A percentile compares a stretch with the other conserved stretches of the same genome.
These are phyloP conservation scores for Diaporthe sp. DNA, from an alignment of 2,329 filamentous ascomycete species.

Conservation along the genomic window DNA sequence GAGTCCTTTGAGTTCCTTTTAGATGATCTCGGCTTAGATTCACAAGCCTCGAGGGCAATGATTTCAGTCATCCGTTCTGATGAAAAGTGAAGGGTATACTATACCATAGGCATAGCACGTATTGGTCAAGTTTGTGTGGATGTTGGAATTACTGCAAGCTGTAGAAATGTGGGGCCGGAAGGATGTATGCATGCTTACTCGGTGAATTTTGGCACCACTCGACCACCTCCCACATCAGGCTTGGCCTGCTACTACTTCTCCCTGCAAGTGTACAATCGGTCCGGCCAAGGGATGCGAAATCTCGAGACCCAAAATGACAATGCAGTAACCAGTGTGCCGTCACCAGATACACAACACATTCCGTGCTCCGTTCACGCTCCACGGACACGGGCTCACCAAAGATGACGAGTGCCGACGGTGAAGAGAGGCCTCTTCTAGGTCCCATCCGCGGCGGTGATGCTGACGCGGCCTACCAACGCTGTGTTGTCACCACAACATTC, in stretches of 20 bases:
- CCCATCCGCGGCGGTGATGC: neutral
- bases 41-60: too few relatives aligned
- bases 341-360: neutral
- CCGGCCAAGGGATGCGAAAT: neutral
- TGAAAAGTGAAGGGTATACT: too few relatives aligned
- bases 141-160: neutral
- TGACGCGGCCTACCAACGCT: constrained; percentile 7
- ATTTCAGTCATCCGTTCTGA: too few relatives aligned
- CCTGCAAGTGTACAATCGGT: neutral
- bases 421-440: constrained; percentile 13
- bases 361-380: neutral
- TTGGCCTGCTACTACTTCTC: neutral
- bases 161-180: neutral
- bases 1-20: too few relatives aligned
- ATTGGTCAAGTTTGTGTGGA: neutral
- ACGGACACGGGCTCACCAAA: neutral
- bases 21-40: too few relatives aligned
- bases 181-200: neutral
- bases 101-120: too few relatives aligned
- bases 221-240: constrained; percentile 6
- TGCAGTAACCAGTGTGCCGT: neutral
- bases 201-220: neutral
- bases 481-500: constrained; percentile 22
- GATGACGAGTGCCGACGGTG: neutral
- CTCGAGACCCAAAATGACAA: neutral